Percentiles rank a stretch among this genome's conserved stretches.
phyloP scores from a whole-genome alignment of 768 basidiomycete genomes.

The Tricholoma sp. region DNA sequence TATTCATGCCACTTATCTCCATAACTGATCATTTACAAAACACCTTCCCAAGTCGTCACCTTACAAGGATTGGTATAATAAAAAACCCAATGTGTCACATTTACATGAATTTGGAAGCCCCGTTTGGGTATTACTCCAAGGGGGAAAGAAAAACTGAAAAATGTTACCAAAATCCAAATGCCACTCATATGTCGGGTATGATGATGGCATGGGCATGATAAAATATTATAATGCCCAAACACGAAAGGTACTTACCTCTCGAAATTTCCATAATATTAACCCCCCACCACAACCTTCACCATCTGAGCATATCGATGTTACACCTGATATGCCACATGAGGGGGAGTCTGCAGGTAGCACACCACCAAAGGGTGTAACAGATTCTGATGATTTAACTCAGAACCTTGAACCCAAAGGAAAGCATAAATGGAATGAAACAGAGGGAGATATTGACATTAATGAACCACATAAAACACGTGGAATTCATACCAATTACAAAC shows the following conservation, averaged over 20 bases:
- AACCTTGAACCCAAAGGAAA: too few relatives aligned
- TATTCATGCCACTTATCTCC: neutral
- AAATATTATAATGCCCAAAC: slow-evolving; percentile 2
- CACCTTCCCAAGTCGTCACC: slow-evolving; percentile 7
- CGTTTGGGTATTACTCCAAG: slow-evolving; percentile 12
- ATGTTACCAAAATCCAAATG: slow-evolving; percentile 4
- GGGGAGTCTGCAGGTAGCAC: neutral
- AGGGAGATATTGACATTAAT: too few relatives aligned
- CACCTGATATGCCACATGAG: neutral
- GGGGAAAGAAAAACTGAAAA: neutral
- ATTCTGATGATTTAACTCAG: too few relatives aligned
- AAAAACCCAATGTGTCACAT: slow-evolving; percentile 19
- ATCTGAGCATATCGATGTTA: neutral
- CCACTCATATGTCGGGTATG: too few relatives aligned
- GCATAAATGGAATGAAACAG: too few relatives aligned
- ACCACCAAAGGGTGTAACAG: neutral
- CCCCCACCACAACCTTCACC: neutral
- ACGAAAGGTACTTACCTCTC: neutral
- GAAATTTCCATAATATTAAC: neutral
- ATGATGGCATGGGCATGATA: too few relatives aligned
- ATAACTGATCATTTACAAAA: neutral
- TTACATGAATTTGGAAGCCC: slow-evolving; percentile 11
- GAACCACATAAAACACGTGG: too few relatives aligned
- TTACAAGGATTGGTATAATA: slow-evolving; percentile 11
- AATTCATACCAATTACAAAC: too few relatives aligned